Evolutionary conservation across 805 yeast genomes (phyloP).

Genomic region (Zygoascus flipseniorum): DNA sequence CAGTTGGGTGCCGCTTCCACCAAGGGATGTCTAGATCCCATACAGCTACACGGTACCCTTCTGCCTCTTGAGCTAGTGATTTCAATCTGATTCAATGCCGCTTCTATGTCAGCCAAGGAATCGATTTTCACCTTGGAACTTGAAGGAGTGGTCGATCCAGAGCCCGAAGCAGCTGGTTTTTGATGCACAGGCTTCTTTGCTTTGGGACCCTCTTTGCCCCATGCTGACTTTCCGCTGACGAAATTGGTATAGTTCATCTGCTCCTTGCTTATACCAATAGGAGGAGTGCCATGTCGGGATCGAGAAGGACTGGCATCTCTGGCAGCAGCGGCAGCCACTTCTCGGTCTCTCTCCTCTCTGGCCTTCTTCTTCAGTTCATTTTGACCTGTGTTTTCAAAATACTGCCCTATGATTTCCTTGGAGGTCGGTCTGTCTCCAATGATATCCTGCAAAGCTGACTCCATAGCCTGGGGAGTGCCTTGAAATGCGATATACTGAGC

Average conservation of each 20-base stretch:
- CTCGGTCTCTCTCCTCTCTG: background rate
- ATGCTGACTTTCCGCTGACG: conserved; percentile 3
- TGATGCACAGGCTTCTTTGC: background rate
- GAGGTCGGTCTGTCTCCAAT: background rate
- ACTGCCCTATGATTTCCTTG: background rate
- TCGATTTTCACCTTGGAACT: conserved; percentile 35
- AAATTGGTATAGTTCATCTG: background rate
- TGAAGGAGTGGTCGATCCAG: background rate
- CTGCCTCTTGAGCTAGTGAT: conserved; percentile 21
- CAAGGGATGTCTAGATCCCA: conserved; percentile 81
- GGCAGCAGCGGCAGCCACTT: background rate
- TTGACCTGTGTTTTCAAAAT: background rate
- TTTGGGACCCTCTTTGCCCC: conserved; percentile 2
- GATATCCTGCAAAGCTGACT: background rate
- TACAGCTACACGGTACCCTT: conserved; percentile 60
- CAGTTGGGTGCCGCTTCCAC: conserved; percentile 92
- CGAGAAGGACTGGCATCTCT: background rate
- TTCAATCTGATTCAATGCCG: conserved; percentile 49
- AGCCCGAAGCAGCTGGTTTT: no score
- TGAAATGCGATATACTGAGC: background rate
- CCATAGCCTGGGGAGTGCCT: conserved; percentile 2
- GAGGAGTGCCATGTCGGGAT: background rate
- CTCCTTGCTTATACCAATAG: conserved; percentile 8
- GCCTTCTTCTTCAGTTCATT: background rate
- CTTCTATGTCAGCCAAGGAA: conserved; percentile 56